Evolutionary conservation across 345 rosid species (phyloP), one percentile per base, ranked within the genome.

Genomic region (Combretum micranthum): DNA sequence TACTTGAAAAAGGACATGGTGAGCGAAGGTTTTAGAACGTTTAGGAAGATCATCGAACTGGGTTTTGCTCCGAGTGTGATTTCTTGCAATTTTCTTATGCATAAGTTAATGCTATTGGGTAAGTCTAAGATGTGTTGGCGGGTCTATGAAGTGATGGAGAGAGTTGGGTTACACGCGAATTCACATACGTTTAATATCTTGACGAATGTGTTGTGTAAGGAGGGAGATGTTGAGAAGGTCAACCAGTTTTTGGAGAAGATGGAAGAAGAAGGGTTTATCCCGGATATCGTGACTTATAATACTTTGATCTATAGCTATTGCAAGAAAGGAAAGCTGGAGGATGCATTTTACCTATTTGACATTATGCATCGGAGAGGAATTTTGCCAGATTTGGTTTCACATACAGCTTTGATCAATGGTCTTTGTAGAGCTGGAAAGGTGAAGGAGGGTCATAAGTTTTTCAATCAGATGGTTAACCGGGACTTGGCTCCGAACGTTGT

Each of bases 241-340:
- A 70, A 80, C 64, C 87, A 77, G 6, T 92, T 92, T 61, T 45
- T 92, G 68, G 97, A 92, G 78, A 84, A 73, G 75, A 86, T 92
- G 86, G 98, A 92, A 62, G 98, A 92, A 69, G 97, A 88, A 78
- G 98, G 97, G 0, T 92, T 88, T 64, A 90, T 81, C 67, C 95
- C 89, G 0, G 96, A 92, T 73, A 65, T 86, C 57, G 97, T 92
- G 43, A 86, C 98, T 5, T 92, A 88, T 58, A 92, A 92, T 50
- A 88, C 95, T 0, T 55, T 92, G 69, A 80, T 92, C 42, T 66
- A 75, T 76, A 80, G 88, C 73, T 92, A 84, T 58, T 92, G 95
- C 69, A 63, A 76, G 56, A 78, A 75, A 64, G 82, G 90, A 52
- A 84, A 75, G 66, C 64, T 92, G 74, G 69, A 66, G 59, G 88